Percentiles rank a stretch among this genome's conserved stretches.
phyloP scores from a whole-genome alignment of 495 filamentous ascomycete species.

The Penicillium daleae region DNA sequence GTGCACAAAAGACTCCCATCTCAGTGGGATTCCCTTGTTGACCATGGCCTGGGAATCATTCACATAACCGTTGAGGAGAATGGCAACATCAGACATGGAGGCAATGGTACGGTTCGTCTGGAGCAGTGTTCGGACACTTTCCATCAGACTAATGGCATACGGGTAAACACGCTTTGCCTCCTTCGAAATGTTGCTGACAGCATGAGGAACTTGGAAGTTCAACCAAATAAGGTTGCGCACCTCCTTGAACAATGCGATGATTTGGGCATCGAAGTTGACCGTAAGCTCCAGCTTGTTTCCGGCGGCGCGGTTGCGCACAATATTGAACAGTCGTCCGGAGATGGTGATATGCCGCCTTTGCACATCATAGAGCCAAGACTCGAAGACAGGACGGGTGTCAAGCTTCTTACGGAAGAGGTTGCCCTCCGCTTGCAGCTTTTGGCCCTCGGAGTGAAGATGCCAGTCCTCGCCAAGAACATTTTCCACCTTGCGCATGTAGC shows the following conservation, averaged over 20 bases:
- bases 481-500: slow-evolving; percentile 97
- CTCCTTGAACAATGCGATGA: slow-evolving; percentile 98
- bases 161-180: slow-evolving; percentile 97
- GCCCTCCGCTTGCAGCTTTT: slow-evolving; percentile 88
- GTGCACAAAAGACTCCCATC: slow-evolving; percentile 97
- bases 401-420: slow-evolving; percentile 93
- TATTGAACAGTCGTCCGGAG: slow-evolving; percentile 86
- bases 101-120: slow-evolving; percentile 83
- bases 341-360: slow-evolving; percentile 85
- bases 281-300: slow-evolving; percentile 84
- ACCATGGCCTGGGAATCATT: slow-evolving; percentile 84
- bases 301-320: slow-evolving; percentile 81
- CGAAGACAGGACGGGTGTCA: slow-evolving; percentile 88
- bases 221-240: slow-evolving; percentile 96
- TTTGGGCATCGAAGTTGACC: slow-evolving; percentile 96
- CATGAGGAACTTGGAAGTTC: slow-evolving; percentile 88
- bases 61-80: slow-evolving; percentile 86
- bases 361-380: slow-evolving; percentile 92
- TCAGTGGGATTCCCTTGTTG: slow-evolving; percentile 80
- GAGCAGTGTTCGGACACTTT: slow-evolving; percentile 85
- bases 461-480: slow-evolving; percentile 92
- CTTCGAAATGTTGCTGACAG: slow-evolving; percentile 92
- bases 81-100: slow-evolving; percentile 81
- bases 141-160: slow-evolving; percentile 97
- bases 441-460: slow-evolving; percentile 90